Conservation (phyloP, 2,329 filamentous ascomycete species). For the Neophaeococcomyces aloes region DNA sequence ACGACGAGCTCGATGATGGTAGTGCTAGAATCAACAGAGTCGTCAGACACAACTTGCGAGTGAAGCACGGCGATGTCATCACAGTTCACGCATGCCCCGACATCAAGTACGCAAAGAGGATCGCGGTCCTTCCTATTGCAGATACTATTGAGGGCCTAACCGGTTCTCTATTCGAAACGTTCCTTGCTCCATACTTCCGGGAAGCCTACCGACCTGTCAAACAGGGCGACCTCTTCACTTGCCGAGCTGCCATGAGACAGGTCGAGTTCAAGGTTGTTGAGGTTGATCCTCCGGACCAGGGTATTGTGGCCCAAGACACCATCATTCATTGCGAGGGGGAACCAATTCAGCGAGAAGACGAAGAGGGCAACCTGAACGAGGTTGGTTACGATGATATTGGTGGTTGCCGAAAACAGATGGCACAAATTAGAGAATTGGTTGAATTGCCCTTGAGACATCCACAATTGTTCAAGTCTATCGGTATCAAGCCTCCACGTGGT, state of each 20-base stretch:
- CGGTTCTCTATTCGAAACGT: conserved; percentile 95
- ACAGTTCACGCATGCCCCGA: conserved; percentile 96
- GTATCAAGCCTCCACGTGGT: conserved; percentile 98
- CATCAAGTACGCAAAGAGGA: conserved; percentile 99
- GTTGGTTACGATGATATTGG: conserved; percentile 99
- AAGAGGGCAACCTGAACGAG: conserved; percentile 98
- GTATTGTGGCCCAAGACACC: conserved; percentile 96
- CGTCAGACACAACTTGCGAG: conserved; percentile 92
- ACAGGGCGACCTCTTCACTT: conserved; percentile 95
- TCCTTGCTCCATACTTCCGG: conserved; percentile 98
- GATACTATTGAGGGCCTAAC: conserved; percentile 97
- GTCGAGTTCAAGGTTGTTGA: conserved; percentile 99
- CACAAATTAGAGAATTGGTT: conserved; percentile 96
- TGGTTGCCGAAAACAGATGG: conserved; percentile 99
- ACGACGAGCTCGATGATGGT: conserved; percentile 96
- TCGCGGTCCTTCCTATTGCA: conserved; percentile 93
- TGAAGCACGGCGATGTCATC: conserved; percentile 97
- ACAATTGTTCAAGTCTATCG: conserved; percentile 99
- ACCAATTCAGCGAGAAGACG: conserved; percentile 92
- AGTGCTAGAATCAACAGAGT: conserved; percentile 97
- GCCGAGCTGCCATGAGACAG: conserved; percentile 94
- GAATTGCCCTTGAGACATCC: conserved; percentile 93
- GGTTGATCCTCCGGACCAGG: conserved; percentile 95
- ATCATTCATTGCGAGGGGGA: conserved; percentile 98
- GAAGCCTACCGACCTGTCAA: conserved; percentile 96